A percentile compares a stretch with the other conserved stretches of the same genome.
Evolutionary conservation across 805 yeast species (phyloP).

Genomic region (Pichia heedii): DNA sequence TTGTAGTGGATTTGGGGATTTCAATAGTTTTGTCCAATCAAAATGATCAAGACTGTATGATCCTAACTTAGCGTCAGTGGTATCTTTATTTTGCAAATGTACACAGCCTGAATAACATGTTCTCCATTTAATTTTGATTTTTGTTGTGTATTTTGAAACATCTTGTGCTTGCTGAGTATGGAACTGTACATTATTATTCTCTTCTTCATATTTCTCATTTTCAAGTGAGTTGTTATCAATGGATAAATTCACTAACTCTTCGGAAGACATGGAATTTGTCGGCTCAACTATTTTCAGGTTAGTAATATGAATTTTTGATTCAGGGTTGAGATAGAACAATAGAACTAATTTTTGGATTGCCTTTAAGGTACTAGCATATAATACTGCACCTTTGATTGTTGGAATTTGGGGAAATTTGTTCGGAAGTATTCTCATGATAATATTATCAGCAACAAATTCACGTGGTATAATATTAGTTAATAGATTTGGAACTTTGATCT

Average conservation of each 20-base stretch:
- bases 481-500: slow-evolving; percentile 40
- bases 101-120: slow-evolving; percentile 46
- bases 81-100: slow-evolving; percentile 30
- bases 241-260: slow-evolving; percentile 22
- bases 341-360: slow-evolving; percentile 46
- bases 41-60: slow-evolving; percentile 16
- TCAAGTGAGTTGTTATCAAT: slow-evolving; percentile 18
- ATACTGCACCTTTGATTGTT: slow-evolving; percentile 41
- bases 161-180: slow-evolving; percentile 4
- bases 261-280: slow-evolving; percentile 15
- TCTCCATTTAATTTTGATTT: slow-evolving; percentile 46
- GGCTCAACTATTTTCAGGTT: slow-evolving; percentile 29
- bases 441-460: slow-evolving; percentile 34
- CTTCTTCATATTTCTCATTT: neutral
- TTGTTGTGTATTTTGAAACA: slow-evolving; percentile 35
- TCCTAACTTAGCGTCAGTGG: slow-evolving; percentile 21
- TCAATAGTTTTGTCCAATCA: slow-evolving; percentile 15
- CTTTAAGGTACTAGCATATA: slow-evolving; percentile 49
- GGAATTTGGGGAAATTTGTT: slow-evolving; percentile 47
- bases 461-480: slow-evolving; percentile 38
- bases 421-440: slow-evolving; percentile 50
- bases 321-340: slow-evolving; percentile 46
- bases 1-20: slow-evolving; percentile 10
- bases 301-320: slow-evolving; percentile 44
- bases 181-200: neutral